Evolutionary conservation across 345 rosid genomes (phyloP).

Genomic region (Gossypioides kirkii): DNA sequence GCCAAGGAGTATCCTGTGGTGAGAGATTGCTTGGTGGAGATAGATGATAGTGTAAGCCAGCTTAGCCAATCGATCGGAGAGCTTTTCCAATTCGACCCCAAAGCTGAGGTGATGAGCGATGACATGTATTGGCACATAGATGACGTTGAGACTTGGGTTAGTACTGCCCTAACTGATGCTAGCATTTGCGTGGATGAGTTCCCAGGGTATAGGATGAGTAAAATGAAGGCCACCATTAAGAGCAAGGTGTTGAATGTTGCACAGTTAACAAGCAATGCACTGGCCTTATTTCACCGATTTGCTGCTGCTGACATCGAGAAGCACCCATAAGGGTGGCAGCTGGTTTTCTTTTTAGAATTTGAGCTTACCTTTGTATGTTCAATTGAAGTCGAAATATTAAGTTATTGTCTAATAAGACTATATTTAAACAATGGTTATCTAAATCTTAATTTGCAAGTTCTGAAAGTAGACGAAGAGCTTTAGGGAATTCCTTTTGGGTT

Average conservation of each 20-base stretch:
- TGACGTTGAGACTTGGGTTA: conserved; percentile 68
- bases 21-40: conserved; percentile 57
- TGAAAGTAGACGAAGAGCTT: not conserved
- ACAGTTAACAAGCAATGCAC: conserved; percentile 72
- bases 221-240: conserved; percentile 64
- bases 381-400: not conserved
- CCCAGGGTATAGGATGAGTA: conserved; percentile 54
- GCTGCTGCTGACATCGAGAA: conserved; percentile 33
- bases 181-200: conserved; percentile 48
- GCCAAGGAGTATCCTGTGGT: conserved; percentile 42
- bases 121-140: conserved; percentile 47
- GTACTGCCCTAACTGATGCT: conserved; percentile 72
- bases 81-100: conserved; percentile 33
- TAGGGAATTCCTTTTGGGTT: not conserved
- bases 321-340: conserved; percentile 1
- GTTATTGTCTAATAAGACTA: not conserved
- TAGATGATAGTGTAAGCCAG: conserved; percentile 48
- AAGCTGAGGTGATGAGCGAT: conserved; percentile 9
- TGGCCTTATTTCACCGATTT: conserved; percentile 60
- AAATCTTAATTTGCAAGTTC: not conserved
- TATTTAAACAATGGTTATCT: not conserved
- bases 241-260: conserved; percentile 73
- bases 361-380: not conserved
- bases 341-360: not conserved
- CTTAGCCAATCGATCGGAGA: conserved; percentile 56